Base-by-base conservation (phyloP, 2,329 filamentous ascomycete species). In the Exophiala oligosperma region DNA sequence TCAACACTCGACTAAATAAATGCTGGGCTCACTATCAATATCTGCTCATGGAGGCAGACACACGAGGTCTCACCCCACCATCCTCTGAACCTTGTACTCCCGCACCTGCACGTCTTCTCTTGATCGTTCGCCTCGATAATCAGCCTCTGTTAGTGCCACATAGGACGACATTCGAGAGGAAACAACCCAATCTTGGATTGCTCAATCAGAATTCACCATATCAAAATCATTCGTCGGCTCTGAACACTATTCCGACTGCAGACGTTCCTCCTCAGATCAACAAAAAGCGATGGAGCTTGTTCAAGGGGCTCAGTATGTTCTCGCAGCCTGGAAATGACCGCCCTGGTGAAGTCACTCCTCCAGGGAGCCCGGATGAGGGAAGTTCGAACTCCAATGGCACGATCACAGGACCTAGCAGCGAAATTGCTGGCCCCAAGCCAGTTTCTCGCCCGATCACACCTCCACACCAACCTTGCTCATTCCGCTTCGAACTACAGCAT, bases 61-160 rank as follows among this genome's bases (percentile, higher is more conserved):
- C 74, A 46, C 75, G 76, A 37, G 76, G 82, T 38, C 79, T 76
- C 12, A 70, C 84, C 2, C 81, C 80, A 0, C 87, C 91, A 4
- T 92, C 90, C 0, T 91, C 90, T 2, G 86, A 85, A 4, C 90
- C 92, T n/a, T 92, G 88, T 67, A 87, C 88, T 57, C 92, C 92
- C 4, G 91, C 91, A 2, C 91, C 92, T 1, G 89, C 90, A 48
- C 90, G 93, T 68, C 84, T 90, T 61, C 90, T 97, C 60, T 84
- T 96, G 73, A 96, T 97, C 67, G 89, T 96, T 64, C 87, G 91
- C 57, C 92, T 90, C 63, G 92, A 96, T 71, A 84, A 81, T 63
- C 79, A 81, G 57, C 69, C 82, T 48, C 76, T 79, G 35, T 77
- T 80, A 49, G 73, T 75, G 49, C 75, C 79, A 54, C 75, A 84